Percentiles rank a stretch among this genome's conserved stretches.
These are phyloP conservation scores for Thelephora aurantiotincta DNA, from an alignment of 768 basidiomycete genomes.

Conservation along the genomic window DNA sequence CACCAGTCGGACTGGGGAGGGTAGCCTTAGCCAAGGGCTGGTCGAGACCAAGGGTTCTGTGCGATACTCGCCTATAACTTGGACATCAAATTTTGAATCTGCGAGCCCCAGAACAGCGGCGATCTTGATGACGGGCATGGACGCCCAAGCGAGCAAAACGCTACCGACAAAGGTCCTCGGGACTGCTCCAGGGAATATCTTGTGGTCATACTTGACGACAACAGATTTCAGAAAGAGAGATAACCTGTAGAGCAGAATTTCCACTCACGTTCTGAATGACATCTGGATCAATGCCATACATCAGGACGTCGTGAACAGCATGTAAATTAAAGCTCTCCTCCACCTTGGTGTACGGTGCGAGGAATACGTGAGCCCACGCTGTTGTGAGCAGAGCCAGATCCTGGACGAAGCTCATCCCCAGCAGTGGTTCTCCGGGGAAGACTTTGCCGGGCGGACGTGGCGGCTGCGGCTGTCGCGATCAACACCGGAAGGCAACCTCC, in stretches of 20 bases:
- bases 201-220: constrained; percentile 69
- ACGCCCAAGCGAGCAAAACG: constrained; percentile 45
- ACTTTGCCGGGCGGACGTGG: too few species aligned
- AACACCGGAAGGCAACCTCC: too few species aligned
- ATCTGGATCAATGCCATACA: constrained; percentile 43
- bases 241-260: constrained; percentile 2
- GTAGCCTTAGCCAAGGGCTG: neutral
- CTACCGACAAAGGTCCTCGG: constrained; percentile 82
- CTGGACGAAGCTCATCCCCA: constrained; percentile 22
- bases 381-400: constrained; percentile 38
- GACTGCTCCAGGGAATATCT: constrained; percentile 76
- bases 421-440: neutral
- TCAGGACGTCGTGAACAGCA: constrained; percentile 75
- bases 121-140: constrained; percentile 32
- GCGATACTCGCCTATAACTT: constrained; percentile 44
- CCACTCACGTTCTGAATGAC: constrained; percentile 35
- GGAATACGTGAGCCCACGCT: constrained; percentile 53
- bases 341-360: constrained; percentile 89
- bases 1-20: constrained; percentile 49
- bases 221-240: neutral
- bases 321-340: constrained; percentile 97
- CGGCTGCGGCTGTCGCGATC: too few species aligned
- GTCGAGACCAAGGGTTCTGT: neutral
- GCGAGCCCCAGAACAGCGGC: constrained; percentile 28
- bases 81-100: constrained; percentile 48